Conservation (phyloP, 148 eudicot species). For the Gaultheria prostrata region DNA sequence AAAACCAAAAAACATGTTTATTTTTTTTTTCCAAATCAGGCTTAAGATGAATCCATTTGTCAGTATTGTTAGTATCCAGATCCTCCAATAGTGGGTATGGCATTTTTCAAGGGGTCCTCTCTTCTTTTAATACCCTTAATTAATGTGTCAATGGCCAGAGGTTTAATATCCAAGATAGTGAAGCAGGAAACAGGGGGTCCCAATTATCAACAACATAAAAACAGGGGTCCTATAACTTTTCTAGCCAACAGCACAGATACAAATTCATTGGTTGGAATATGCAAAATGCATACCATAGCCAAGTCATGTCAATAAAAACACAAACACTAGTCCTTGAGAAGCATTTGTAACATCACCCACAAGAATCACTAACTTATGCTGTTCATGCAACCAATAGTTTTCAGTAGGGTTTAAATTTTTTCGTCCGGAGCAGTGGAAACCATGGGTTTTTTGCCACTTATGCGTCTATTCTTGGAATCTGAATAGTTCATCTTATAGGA, state of each 20-base stretch:
- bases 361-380: background rate
- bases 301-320: background rate
- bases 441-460: no score
- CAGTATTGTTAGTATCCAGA: slow-evolving; percentile 4
- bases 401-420: background rate
- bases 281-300: background rate
- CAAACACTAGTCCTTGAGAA: background rate
- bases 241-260: background rate
- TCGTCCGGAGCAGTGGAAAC: no score
- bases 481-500: no score
- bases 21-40: no score
- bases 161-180: background rate
- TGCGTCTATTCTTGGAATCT: no score
- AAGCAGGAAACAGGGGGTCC: slow-evolving; percentile 6
- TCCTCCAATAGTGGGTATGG: background rate
- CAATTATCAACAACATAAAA: background rate
- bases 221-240: background rate
- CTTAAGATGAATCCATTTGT: slow-evolving; percentile 9
- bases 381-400: background rate
- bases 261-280: background rate
- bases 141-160: background rate
- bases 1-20: no score
- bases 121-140: background rate
- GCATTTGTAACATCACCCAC: background rate
- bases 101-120: slow-evolving; percentile 10